Evolutionary conservation across 2,329 filamentous ascomycete species (phyloP), one percentile per base, ranked within the genome.

Genomic region (Alternaria sp.): DNA sequence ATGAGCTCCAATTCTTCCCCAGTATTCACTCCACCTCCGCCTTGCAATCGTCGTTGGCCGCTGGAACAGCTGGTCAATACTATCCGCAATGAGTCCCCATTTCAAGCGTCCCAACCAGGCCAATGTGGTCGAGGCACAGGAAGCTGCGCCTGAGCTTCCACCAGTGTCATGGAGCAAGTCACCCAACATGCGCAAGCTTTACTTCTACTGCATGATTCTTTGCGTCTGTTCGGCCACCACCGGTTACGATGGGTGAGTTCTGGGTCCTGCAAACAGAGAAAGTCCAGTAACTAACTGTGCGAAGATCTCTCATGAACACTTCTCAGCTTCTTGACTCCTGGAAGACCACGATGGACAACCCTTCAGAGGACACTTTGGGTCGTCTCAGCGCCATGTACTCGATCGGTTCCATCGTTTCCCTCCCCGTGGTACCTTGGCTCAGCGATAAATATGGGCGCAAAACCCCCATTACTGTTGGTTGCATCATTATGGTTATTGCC

Each of bases 151-250:
- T 20, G n/a, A 9, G 38, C 38, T 40, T 40, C 38, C 38, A 40
- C n/a, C 38, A 4, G 38, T 40, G 1, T 40, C 38, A 40, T 40
- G 38, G 38, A 40, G 38, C 38, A 40, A 40, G n/a, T 40, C 38
- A 11, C 38, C 38, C 38, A 40, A 40, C 38, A 40, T 40, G 38
- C 79, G 85, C 71, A 83, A 83, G 76, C 79, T 87, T 7, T 87
- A 87, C 78, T 83, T 84, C 66, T 85, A 81, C 67, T 81, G 81
- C 51, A 74, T 83, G 64, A 74, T 85, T 54, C 81, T 86, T 54
- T 85, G 82, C 66, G 75, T 86, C 65, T 84, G 83, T 45, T 87
- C 85, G 25, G 85, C 85, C 12, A 86, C 85, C 36, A 87, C 85
- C 40, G 83, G 84, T 69, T 85, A 86, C 74, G 83, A 86, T 82